These are phyloP conservation scores for Pleurozium schreberi DNA, from an alignment of 225 moss, liverwort and hornwort species.

Conservation along the genomic window DNA sequence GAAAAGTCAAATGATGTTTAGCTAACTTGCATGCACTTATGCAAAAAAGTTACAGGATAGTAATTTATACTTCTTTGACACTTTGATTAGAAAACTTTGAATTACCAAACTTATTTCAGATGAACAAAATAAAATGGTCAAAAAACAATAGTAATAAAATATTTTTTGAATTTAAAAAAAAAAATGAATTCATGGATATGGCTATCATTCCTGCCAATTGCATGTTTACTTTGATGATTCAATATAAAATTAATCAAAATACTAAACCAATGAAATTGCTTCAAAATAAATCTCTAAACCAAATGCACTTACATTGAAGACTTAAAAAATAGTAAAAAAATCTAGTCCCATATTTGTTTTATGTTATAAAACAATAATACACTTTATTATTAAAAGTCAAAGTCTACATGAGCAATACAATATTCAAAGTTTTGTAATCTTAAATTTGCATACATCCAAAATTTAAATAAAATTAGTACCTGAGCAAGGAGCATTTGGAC, in stretches of 20 bases:
- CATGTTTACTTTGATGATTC: background rate
- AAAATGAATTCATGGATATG: background rate
- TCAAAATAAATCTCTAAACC: background rate
- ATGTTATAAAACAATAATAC: background rate
- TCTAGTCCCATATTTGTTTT: background rate
- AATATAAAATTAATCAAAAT: background rate
- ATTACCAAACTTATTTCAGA: background rate
- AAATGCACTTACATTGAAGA: background rate
- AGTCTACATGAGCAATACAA: too few relatives aligned
- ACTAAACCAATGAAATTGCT: background rate
- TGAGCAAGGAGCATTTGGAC: background rate
- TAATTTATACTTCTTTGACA: background rate
- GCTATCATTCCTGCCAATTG: too few relatives aligned
- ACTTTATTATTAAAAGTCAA: background rate
- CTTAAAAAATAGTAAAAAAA: too few relatives aligned
- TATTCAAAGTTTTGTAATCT: background rate
- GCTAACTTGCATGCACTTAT: background rate
- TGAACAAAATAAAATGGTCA: background rate
- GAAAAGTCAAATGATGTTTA: background rate
- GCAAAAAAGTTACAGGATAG: background rate
- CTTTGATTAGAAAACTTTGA: too few relatives aligned
- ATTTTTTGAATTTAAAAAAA: background rate
- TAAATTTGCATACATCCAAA: background rate
- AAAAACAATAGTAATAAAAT: background rate
- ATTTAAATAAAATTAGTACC: background rate